These are phyloP conservation scores for Tetradesmus obliquus DNA, from an alignment of 139 green algal species.

Conservation along the genomic window DNA sequence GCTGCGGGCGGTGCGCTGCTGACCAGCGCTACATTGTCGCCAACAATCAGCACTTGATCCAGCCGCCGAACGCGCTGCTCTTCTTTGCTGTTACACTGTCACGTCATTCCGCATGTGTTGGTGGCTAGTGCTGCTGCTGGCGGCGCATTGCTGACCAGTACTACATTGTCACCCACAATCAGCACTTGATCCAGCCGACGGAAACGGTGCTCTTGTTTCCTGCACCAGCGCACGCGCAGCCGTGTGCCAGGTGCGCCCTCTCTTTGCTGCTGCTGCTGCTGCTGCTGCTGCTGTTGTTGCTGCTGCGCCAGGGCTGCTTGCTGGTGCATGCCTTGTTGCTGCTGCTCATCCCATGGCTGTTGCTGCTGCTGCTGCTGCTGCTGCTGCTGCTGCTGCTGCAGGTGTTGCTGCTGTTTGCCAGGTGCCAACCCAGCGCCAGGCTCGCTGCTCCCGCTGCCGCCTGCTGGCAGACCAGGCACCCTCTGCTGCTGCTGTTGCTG, in stretches of 20 bases:
- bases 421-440: not conserved
- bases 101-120: not conserved
- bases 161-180: slow-evolving; percentile 75
- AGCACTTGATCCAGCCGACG: slow-evolving; percentile 75
- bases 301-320: not conserved
- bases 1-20: not conserved
- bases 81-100: slow-evolving; percentile 48
- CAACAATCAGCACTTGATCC: slow-evolving; percentile 75
- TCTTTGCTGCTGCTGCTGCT: not conserved
- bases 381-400: slow-evolving; percentile 1
- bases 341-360: not conserved
- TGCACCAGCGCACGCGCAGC: slow-evolving; percentile 46
- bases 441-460: not conserved
- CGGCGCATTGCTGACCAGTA: slow-evolving; percentile 42
- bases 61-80: slow-evolving; percentile 69
- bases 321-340: not conserved
- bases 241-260: not conserved
- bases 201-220: slow-evolving; percentile 69
- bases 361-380: not conserved
- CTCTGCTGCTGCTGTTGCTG: not conserved
- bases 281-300: not conserved
- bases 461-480: not conserved
- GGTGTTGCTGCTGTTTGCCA: not conserved
- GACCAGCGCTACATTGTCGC: slow-evolving; percentile 70
- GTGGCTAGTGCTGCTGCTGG: not conserved